Base-by-base conservation (phyloP, 768 basidiomycete genomes). In the Rhizopogon sp. region DNA sequence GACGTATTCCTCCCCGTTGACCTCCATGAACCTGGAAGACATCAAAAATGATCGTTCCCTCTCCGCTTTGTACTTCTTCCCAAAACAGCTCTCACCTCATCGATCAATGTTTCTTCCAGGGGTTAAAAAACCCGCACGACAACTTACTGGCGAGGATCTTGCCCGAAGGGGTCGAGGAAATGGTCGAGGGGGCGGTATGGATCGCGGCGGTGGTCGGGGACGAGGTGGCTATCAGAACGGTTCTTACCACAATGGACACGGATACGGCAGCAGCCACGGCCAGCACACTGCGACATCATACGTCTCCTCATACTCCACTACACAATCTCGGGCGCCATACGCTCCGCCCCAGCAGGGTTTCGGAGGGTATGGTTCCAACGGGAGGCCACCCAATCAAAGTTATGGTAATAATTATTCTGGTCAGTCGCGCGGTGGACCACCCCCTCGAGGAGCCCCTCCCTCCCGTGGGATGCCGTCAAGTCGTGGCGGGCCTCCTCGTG, bases 61-160 rank as follows among this genome's bases (percentile, higher is more conserved):
- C 11, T 95, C 93, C 0, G 93, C 86, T 2, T 71, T 85, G 33
- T 98, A 93, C 70, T 85, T 82, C 69, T 97, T 94, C 80, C 95
- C 97, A 0, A 81, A 83, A 64, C 96, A 98, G 64, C 68, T 86
- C 11, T 80, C 80, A 2, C 91, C 93, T 2, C 97, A 99, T 67
- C 85, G 82, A 45, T 96, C 93, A 14, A 74, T 87, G 42, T 72
- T 98, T 28, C 76, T 99, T 2, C 86, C 86, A 7, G 91, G 90
- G 1, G 83, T 81, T 29, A 81, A 72, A 59, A 79, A 78, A 54
- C 76, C 82, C 1, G 72, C 78, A 9, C 80, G 84, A 9, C 70
- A 84, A 1, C 76, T 99, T 39, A 82, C 79, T 10, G 68, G 83
- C 2, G 73, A 75, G 29, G 97, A 99, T 66, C 79, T 88, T 43